Evolutionary conservation across 208 protist species (phyloP), one percentile per base, ranked within the genome.

Genomic region (Crithidia expoeki): DNA sequence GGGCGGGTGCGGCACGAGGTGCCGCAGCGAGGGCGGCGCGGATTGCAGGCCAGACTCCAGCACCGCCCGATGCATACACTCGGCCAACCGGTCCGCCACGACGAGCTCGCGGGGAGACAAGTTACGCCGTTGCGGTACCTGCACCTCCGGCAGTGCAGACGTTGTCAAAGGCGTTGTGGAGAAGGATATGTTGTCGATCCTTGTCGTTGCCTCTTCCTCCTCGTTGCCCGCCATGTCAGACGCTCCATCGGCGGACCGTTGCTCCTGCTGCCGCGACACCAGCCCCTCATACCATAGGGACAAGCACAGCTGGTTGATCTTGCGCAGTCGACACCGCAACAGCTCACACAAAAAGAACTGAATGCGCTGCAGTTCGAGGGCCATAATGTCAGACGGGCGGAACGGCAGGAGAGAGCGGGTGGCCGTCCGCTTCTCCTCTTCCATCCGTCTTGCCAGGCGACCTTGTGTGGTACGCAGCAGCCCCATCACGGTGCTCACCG

Each of bases 311-410:
- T 69, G 55, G 50, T 94, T 86, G 66, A 96, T 93, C 67, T 96
- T 96, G 38, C 81, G 83, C 60, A 96, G 57, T 5, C 92, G 86
- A 30, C 85, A 88, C 17, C 92, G 88, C 42, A 94, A 80, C 50
- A 96, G 69, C 71, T 96, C 89, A 23, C 72, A 85, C 11, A 96
- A 71, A 63, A 94, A 94, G 55, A 96, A 96, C 56, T 90, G 83
- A 19, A 84, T 63, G 17, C 92, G 88, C 68, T 96, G 89, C 62
- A 90, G 70, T 74, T 94, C 88, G 17, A 94, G 61, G 2, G 59
- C 38, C 68, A 93, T 86, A 23, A 96, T 86, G 64, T 94, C 88
- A 0, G 88, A 93, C 1, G 87, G 87, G 42, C 81, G 75, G 52
- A 96, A 94, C 4, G 92, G 89, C 9, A 96, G 73, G 6, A 96